Evolutionary conservation across 345 rosid genomes (phyloP).

Genomic region (Turnera subulata): DNA sequence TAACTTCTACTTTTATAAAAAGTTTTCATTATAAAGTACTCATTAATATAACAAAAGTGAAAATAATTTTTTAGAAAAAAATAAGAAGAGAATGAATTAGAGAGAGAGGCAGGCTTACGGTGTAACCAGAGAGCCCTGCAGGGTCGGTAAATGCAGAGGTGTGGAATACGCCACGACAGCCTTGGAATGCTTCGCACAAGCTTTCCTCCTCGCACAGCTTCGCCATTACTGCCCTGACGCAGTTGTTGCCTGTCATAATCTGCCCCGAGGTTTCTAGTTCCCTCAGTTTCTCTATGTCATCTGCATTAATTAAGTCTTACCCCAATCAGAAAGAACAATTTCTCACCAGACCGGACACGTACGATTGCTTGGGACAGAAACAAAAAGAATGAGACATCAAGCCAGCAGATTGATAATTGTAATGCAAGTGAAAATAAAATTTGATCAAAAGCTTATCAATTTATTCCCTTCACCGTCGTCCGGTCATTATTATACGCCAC

Average conservation of each 20-base stretch:
- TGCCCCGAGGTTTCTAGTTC: slow-evolving; percentile 46
- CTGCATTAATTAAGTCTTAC: slow-evolving; percentile 14
- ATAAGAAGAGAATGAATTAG: not conserved
- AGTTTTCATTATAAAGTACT: too few relatives aligned
- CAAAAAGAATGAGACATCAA: too few relatives aligned
- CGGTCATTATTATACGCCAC: too few relatives aligned
- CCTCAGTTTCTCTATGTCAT: slow-evolving; percentile 53
- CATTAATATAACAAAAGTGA: too few relatives aligned
- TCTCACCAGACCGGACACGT: too few relatives aligned
- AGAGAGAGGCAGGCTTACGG: slow-evolving; percentile 38
- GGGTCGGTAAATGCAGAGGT: slow-evolving; percentile 73
- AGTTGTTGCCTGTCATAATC: slow-evolving; percentile 25
- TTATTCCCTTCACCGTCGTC: too few relatives aligned
- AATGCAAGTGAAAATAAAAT: too few relatives aligned
- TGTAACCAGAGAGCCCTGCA: slow-evolving; percentile 85
- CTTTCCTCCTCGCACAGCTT: slow-evolving; percentile 43
- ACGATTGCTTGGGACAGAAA: too few relatives aligned
- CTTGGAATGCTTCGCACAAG: slow-evolving; percentile 59
- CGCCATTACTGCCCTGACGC: slow-evolving; percentile 45
- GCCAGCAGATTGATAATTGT: too few relatives aligned
- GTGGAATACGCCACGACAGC: slow-evolving; percentile 85
- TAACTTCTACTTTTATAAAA: too few relatives aligned
- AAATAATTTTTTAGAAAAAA: not conserved
- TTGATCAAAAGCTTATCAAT: too few relatives aligned
- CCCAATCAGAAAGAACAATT: too few relatives aligned